Conservation (phyloP, 345 rosid genomes). For the Dipteronia dyeriana region DNA sequence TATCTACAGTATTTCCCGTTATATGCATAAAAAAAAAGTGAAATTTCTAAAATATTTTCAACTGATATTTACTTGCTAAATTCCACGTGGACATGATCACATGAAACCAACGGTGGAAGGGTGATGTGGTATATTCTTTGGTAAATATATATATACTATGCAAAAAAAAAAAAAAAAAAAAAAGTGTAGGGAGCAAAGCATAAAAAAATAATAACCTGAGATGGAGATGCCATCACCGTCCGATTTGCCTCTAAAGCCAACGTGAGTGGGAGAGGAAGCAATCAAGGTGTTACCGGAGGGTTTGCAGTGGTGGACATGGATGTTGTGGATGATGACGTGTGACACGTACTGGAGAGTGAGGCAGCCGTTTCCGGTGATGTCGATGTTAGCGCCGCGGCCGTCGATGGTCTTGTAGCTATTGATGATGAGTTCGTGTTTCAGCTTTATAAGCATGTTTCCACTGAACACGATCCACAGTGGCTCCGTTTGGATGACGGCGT, state of each 20-base stretch:
- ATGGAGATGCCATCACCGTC: conserved; percentile 95
- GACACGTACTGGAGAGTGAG: conserved; percentile 72
- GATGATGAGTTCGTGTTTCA: conserved; percentile 83
- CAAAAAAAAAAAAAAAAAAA: too few species aligned
- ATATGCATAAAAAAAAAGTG: too few species aligned
- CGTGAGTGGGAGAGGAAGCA: conserved; percentile 75
- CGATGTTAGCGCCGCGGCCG: conserved; percentile 69
- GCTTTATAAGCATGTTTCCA: conserved; percentile 66
- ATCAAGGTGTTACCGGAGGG: conserved; percentile 75
- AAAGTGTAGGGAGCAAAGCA: too few species aligned
- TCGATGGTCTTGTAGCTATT: conserved; percentile 86
- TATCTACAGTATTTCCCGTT: too few species aligned
- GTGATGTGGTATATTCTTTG: too few species aligned
- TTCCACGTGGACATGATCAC: too few species aligned
- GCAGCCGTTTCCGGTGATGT: conserved; percentile 84
- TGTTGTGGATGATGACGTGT: conserved; percentile 83
- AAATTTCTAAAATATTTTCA: too few species aligned
- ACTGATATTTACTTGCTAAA: too few species aligned
- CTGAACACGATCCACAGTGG: conserved; percentile 90
- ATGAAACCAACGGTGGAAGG: too few species aligned
- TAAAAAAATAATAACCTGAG: conserved; percentile 13
- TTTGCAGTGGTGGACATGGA: conserved; percentile 77
- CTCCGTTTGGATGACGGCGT: conserved; percentile 76
- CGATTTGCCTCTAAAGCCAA: conserved; percentile 65
- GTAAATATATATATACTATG: too few species aligned